Evolutionary conservation across 768 basidiomycete species (phyloP), one percentile per base, ranked within the genome.

Genomic region (Leccinum ochraceum): DNA sequence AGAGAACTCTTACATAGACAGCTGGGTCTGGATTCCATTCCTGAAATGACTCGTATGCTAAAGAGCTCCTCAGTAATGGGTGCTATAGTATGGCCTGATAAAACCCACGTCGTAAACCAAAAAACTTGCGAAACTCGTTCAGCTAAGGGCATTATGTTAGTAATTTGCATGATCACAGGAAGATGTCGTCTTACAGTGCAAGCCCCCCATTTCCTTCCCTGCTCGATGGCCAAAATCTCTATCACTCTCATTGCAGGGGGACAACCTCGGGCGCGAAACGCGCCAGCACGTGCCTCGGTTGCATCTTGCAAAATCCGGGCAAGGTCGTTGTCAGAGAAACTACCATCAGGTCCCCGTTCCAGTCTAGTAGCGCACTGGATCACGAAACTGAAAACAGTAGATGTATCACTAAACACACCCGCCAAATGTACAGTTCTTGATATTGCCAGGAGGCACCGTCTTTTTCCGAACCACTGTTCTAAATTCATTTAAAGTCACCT

Each of bases 41-140:
- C 66, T 80, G 69, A 73, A 92, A 92, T 26, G 66, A 79, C 32
- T 66, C 61, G 66, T 89, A 89, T 3, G 86, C 88, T 89, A 57
- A 44, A 36, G 48, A 30, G 13, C 42, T 13, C 13, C n/a, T 51
- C 71, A 17, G 70, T 59, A 26, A 52, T 49, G 8, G 6, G 46
- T 0, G 3, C 13, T 6, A 20, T 30, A 13, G 13, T 4, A 39
- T n/a, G n/a, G 44, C 13, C 17, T 0, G 14, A 26, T 2, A 26
- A 32, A 1, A 69, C 80, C 67, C 69, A 87, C 87, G 85, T 74
- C 84, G 88, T 51, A 92, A 74, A 13, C 87, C 86, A 51, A 92
- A 75, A 74, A 89, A 92, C 59, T 82, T 78, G 56, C 88, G 79
- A 72, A 90, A 90, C 67, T 90, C 88, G 66, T 89, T 89, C 71